Evolutionary conservation across 306 rosid species (phyloP).

Genomic region (Medicago lupulina): DNA sequence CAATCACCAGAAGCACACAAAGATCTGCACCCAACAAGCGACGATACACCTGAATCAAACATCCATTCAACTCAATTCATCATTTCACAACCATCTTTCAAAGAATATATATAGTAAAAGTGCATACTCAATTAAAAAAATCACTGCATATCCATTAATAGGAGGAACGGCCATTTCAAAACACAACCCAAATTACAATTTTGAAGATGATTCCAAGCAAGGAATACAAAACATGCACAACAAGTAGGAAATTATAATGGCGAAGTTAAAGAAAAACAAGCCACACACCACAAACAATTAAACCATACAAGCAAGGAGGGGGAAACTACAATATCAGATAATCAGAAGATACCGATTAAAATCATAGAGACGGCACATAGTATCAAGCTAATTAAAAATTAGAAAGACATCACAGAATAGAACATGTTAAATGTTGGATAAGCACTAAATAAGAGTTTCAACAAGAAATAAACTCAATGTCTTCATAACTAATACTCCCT

Average conservation of each 20-base stretch:
- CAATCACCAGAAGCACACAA: constrained; percentile 96
- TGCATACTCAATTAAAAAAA: constrained; percentile 18
- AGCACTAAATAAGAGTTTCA: not conserved
- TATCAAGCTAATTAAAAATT: not conserved
- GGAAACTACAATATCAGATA: not conserved
- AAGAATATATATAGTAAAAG: constrained; percentile 40
- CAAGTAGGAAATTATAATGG: not conserved
- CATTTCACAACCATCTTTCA: constrained; percentile 59
- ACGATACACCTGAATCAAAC: constrained; percentile 92
- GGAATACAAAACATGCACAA: not conserved
- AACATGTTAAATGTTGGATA: not conserved
- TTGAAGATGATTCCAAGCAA: constrained; percentile 12
- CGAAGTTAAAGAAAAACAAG: not conserved
- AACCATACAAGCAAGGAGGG: not conserved
- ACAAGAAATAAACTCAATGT: not conserved
- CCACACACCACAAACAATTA: not conserved
- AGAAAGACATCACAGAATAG: not conserved
- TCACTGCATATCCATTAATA: constrained; percentile 31
- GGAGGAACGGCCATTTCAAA: constrained; percentile 15
- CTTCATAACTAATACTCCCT: not conserved
- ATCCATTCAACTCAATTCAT: constrained; percentile 87
- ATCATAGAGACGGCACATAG: not conserved
- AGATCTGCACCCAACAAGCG: constrained; percentile 95
- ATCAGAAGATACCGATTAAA: constrained; percentile 11
- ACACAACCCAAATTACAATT: constrained; percentile 2